Conservation (phyloP, 2,329 filamentous ascomycete genomes). For the Talaromyces sp. region DNA sequence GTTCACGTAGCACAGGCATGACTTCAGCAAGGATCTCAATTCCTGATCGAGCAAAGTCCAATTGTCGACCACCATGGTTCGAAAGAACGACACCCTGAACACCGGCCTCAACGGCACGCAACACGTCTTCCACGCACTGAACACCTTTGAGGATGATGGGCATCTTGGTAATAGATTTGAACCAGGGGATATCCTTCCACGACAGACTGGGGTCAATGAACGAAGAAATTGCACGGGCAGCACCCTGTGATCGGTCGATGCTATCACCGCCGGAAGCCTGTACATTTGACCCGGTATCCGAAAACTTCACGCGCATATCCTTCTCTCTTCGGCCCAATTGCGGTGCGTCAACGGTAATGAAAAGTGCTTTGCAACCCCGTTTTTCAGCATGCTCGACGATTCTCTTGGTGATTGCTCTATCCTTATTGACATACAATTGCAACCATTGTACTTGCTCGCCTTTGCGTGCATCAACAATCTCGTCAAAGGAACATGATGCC, state of each 20-base stretch:
- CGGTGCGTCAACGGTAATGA: slow-evolving; percentile 97
- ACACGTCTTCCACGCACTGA: slow-evolving; percentile 90
- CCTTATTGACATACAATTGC: slow-evolving; percentile 95
- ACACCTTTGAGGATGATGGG: slow-evolving; percentile 96
- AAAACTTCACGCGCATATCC: slow-evolving; percentile 93
- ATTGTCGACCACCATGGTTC: slow-evolving; percentile 91
- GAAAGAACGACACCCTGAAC: slow-evolving; percentile 88
- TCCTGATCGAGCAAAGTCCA: slow-evolving; percentile 84
- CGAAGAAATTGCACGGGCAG: slow-evolving; percentile 86
- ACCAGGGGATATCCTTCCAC: slow-evolving; percentile 95
- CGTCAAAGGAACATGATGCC: slow-evolving; percentile 94
- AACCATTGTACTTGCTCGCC: slow-evolving; percentile 90
- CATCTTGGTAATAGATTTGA: slow-evolving; percentile 82
- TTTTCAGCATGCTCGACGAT: slow-evolving; percentile 89
- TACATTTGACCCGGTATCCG: slow-evolving; percentile 74
- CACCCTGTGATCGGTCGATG: slow-evolving; percentile 85
- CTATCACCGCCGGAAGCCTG: slow-evolving; percentile 59
- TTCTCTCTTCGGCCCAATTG: slow-evolving; percentile 93
- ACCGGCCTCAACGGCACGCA: slow-evolving; percentile 74
- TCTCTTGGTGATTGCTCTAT: slow-evolving; percentile 79
- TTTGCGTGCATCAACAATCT: slow-evolving; percentile 79
- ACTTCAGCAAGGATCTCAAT: slow-evolving; percentile 91
- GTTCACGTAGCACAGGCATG: slow-evolving; percentile 74
- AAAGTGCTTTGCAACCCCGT: slow-evolving; percentile 88
- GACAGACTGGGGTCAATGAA: slow-evolving; percentile 94